phyloP scores from a whole-genome alignment of 140 eudicot species.

The Bidens hawaiensis region DNA sequence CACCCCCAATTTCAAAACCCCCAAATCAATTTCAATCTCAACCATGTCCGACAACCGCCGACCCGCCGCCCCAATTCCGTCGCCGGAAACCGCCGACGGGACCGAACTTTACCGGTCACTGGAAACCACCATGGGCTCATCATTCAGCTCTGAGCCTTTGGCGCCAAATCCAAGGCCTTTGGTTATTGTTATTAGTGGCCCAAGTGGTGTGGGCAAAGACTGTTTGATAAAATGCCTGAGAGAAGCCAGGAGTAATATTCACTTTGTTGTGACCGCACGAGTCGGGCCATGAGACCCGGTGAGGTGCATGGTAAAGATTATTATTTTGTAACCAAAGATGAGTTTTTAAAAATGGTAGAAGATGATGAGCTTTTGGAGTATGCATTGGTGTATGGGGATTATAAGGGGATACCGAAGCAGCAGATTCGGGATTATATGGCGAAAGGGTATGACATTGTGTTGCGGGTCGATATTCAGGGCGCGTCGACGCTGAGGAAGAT shows the following conservation, averaged over 20 bases:
- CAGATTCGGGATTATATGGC: slow-evolving; percentile 79
- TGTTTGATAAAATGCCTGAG: slow-evolving; percentile 66
- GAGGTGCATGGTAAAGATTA: slow-evolving; percentile 86
- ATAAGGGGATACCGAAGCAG: slow-evolving; percentile 83
- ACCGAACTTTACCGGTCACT: slow-evolving; percentile 62
- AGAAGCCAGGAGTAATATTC: slow-evolving; percentile 56
- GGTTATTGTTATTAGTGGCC: slow-evolving; percentile 82
- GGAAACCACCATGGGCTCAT: slow-evolving; percentile 65
- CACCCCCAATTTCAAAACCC: slow-evolving; percentile 19
- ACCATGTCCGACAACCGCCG: slow-evolving; percentile 39
- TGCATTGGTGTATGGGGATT: slow-evolving; percentile 84
- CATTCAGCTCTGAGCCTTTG: slow-evolving; percentile 54
- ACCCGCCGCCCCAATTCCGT: slow-evolving; percentile 55
- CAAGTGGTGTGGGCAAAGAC: slow-evolving; percentile 97
- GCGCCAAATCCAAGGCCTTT: slow-evolving; percentile 66
- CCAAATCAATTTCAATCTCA: slow-evolving; percentile 16
- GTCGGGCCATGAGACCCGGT: slow-evolving; percentile 56
- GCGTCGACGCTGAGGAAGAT: slow-evolving; percentile 71
- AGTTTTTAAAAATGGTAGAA: slow-evolving; percentile 63
- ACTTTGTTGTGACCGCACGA: slow-evolving; percentile 91
- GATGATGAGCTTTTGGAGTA: slow-evolving; percentile 74
- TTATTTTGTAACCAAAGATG: slow-evolving; percentile 61
- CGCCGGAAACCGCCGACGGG: slow-evolving; percentile 46
- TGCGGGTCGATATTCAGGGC: slow-evolving; percentile 89
- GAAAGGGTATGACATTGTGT: slow-evolving; percentile 72